Evolutionary conservation across 2,329 filamentous ascomycete genomes (phyloP).

Genomic region (Hypoxylon sp.): DNA sequence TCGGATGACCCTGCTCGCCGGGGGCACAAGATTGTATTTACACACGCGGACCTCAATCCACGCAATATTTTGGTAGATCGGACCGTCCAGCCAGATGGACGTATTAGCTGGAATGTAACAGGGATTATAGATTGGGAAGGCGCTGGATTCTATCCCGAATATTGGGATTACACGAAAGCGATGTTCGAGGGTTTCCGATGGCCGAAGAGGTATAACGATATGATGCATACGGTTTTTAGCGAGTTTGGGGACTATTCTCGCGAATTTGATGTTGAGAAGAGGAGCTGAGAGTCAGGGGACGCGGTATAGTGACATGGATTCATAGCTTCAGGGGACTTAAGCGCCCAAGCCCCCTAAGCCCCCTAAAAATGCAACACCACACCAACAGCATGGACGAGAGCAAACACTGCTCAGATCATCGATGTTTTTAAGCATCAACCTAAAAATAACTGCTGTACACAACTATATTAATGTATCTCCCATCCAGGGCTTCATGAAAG

Average conservation of each 20-base stretch:
- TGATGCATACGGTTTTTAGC: slow-evolving; percentile 25
- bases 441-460: no score
- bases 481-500: no score
- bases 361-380: no score
- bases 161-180: slow-evolving; percentile 45
- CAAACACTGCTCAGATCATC: no score
- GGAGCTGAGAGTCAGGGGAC: slow-evolving; percentile 27
- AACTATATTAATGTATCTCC: no score
- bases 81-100: slow-evolving; percentile 34
- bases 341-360: no score
- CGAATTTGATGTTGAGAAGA: slow-evolving; percentile 32
- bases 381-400: no score
- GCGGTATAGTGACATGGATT: no score
- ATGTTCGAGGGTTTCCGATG: slow-evolving; percentile 34
- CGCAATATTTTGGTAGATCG: slow-evolving; percentile 47
- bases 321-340: no score
- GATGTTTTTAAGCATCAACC: no score
- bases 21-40: slow-evolving; percentile 46
- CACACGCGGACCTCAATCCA: slow-evolving; percentile 47
- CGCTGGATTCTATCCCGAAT: slow-evolving; percentile 43
- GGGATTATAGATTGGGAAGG: slow-evolving; percentile 46
- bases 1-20: slow-evolving; percentile 44
- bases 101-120: slow-evolving; percentile 39
- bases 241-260: slow-evolving; percentile 29
- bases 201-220: slow-evolving; percentile 17